These are phyloP conservation scores for Nitzschia palea DNA, from an alignment of 108 stramenopile genomes.

Conservation along the genomic window DNA sequence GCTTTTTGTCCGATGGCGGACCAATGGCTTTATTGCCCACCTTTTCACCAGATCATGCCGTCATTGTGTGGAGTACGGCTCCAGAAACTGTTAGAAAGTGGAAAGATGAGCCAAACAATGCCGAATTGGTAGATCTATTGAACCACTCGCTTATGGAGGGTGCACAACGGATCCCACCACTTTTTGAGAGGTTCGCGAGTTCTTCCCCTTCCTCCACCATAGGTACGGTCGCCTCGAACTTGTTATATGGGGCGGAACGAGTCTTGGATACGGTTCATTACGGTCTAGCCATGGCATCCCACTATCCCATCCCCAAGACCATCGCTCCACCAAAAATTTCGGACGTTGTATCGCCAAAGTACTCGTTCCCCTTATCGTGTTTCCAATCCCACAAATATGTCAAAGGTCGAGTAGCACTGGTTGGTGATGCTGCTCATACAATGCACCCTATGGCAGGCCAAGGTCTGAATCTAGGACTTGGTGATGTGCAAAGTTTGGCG, in stretches of 20 bases:
- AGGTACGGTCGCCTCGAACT: constrained; percentile 19
- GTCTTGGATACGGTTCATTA: constrained; percentile 52
- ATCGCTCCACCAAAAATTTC: constrained; percentile 36
- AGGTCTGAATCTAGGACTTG: constrained; percentile 94
- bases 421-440: constrained; percentile 96
- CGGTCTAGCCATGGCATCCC: constrained; percentile 49
- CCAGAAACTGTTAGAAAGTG: constrained; percentile 49
- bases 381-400: constrained; percentile 42
- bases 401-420: constrained; percentile 62
- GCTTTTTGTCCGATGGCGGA: constrained; percentile 62
- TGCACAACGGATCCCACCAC: constrained; percentile 49
- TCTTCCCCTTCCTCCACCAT: background rate
- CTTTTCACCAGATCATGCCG: constrained; percentile 67
- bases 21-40: constrained; percentile 83
- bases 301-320: constrained; percentile 29
- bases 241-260: constrained; percentile 45
- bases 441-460: constrained; percentile 98
- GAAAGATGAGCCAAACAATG: constrained; percentile 28
- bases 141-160: constrained; percentile 68
- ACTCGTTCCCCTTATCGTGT: constrained; percentile 58
- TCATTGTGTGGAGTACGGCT: constrained; percentile 83
- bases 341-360: constrained; percentile 31
- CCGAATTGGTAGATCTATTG: constrained; percentile 44
- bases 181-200: constrained; percentile 13
- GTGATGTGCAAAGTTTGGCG: constrained; percentile 72